Evolutionary conservation across 768 basidiomycete genomes (phyloP), one percentile per base, ranked within the genome.

Genomic region (Lentinula aciculospora): DNA sequence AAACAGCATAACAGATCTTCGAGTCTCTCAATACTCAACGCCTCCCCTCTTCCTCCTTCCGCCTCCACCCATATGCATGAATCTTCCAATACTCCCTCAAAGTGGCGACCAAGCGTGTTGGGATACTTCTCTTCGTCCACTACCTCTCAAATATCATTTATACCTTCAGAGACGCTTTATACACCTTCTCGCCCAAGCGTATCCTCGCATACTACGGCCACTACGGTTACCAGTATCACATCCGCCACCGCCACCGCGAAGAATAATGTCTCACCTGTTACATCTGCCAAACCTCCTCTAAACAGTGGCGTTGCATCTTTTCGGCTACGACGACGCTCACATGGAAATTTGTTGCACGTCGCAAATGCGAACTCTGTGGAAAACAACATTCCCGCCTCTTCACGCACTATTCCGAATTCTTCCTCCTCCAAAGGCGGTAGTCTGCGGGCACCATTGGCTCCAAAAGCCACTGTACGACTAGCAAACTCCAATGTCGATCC

Each of bases 101-200:
- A 72, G 69, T 85, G 81, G 81, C 77, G 84, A n/a, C 84, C 87
- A 10, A 83, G 78, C 60, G 80, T 89, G 23, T 68, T 87, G 23
- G 83, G 81, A 5, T 82, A 88, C 62, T 88, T 88, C 64, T 72
- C 79, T 28, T 76, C 80, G 56, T 63, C 76, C 53, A 76, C 81
- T 51, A 66, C 72, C 29, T 72, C 79, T 42, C 79, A 76, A 65
- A 61, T 72, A 49, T 79, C 70, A 51, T 65, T 75, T 49, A 68
- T 72, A 44, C 73, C 76, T 29, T 75, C 77, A 17, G 81, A 77
- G 46, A 68, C 70, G 15, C 60, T 63, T 8, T 72, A 68, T 49
- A 72, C 77, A 36, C 75, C 71, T 36, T 78, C 83, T 17, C 78
- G 83, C 31, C 83, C 79, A 17, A 85, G 83, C 63, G 74, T 84